These are phyloP conservation scores for Phoma sp. DNA, from an alignment of 2,329 filamentous ascomycete species.

Conservation along the genomic window DNA sequence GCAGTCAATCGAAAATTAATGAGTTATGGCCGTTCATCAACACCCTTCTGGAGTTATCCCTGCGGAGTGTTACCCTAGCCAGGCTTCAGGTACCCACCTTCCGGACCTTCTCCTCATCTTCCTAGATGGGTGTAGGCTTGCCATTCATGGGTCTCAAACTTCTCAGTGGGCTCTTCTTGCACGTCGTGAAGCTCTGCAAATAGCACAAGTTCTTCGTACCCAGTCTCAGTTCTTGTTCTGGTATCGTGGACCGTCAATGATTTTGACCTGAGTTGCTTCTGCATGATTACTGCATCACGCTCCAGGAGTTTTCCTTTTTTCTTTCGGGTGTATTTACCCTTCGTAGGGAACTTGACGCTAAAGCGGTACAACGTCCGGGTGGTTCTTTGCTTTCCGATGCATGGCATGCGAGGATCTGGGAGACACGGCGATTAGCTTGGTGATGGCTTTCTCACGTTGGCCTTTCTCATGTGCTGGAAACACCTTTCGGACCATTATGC, in stretches of 20 bases:
- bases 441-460: constrained; percentile 3
- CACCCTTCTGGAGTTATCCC: constrained; percentile 2
- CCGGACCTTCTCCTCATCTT: constrained; percentile 2
- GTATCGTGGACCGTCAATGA: neutral
- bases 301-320: constrained; percentile 18
- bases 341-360: constrained; percentile 18
- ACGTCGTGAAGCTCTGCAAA: neutral
- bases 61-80: constrained; percentile 1
- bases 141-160: neutral
- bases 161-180: neutral
- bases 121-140: constrained; percentile 13
- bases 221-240: neutral
- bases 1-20: constrained; percentile 15
- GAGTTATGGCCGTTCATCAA: constrained; percentile 15
- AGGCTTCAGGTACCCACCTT: neutral
- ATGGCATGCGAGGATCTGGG: constrained; percentile 37
- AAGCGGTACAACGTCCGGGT: constrained; percentile 41
- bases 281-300: constrained; percentile 3
- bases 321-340: constrained; percentile 47
- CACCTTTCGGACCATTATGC: constrained; percentile 4
- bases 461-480: constrained; percentile 13
- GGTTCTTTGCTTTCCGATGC: constrained; percentile 38
- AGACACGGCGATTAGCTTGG: constrained; percentile 7
- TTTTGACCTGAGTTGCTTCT: constrained; percentile 7
- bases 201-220: neutral